Evolutionary conservation across 164 flowering plant species (phyloP), one percentile per base, ranked within the genome.

Genomic region (Piper longum): DNA sequence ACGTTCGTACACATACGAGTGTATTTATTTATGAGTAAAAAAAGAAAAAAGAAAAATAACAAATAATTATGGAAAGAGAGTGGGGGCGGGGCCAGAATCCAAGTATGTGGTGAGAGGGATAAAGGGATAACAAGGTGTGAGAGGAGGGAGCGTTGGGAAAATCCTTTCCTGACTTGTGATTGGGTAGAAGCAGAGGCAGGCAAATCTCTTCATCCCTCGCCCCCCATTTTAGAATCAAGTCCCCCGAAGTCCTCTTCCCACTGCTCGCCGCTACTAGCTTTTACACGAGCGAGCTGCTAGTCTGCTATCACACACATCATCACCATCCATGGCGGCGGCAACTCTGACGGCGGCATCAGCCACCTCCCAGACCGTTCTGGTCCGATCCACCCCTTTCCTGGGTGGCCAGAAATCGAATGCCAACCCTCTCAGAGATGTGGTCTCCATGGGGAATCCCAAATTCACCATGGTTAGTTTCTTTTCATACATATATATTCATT

Each of bases 361-460:
- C n/a, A 80, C 81, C 74, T 74, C 92, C 51, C 75, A 79, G 69
- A 69, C 86, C 60, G 74, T 78, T 45, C 76, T 86, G 36, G 80
- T 26, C 36, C 36, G 77, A 63, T 75, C 87, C 64, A 82, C 91
- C 66, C 79, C 91, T 42, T 89, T 87, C 69, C 78, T 89, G 66
- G 98, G 96, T 63, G 36, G 36, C 36, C 88, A 85, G 64, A 71
- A 68, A 36, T 42, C 84, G 3, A 80, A 67, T 54, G 72, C 76
- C 12, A 89, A 81, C 71, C 66, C 96, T 54, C 81, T 89, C 14
- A 83, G 85, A 69, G 86, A 85, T 74, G 80, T 72, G 67, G 89
- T 86, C 64, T 44, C 85, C 19, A 69, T 85, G 81, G 96, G 84
- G 4, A 66, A 76, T 70, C 78, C 72, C 36, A 91, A 76, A 74